These are phyloP conservation scores for Stachybotrys chlorohalonatus DNA, from an alignment of 2,329 filamentous ascomycete species.

Conservation along the genomic window DNA sequence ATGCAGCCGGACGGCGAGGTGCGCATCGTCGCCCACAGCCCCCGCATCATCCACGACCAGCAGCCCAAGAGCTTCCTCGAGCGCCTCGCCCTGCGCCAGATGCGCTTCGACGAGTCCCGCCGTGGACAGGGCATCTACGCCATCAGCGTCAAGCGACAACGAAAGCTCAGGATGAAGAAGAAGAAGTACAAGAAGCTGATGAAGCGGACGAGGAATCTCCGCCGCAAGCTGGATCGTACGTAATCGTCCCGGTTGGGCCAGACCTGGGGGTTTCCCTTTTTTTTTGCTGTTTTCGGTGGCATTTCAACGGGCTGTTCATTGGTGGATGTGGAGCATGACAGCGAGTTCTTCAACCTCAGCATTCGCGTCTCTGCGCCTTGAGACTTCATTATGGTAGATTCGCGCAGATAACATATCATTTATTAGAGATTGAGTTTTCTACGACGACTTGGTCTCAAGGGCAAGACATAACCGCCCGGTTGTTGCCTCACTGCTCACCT, in stretches of 20 bases:
- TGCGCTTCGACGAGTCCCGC: slow-evolving; percentile 47
- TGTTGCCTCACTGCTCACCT: not conserved
- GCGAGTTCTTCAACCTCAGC: slow-evolving; percentile 14
- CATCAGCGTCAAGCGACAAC: slow-evolving; percentile 85
- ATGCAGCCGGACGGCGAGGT: slow-evolving; percentile 50
- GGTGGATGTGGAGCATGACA: slow-evolving; percentile 20
- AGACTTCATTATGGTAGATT: slow-evolving; percentile 22
- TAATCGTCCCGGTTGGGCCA: slow-evolving; percentile 23
- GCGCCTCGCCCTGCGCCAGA: slow-evolving; percentile 58
- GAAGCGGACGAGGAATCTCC: slow-evolving; percentile 79
- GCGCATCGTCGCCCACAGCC: slow-evolving; percentile 52
- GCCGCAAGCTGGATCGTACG: slow-evolving; percentile 70
- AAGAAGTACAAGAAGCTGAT: slow-evolving; percentile 99
- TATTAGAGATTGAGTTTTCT: slow-evolving; percentile 2
- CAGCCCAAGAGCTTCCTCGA: slow-evolving; percentile 53
- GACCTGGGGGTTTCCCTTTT: slow-evolving; percentile 11
- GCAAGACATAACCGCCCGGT: not conserved
- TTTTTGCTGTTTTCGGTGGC: slow-evolving; percentile 11
- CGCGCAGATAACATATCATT: slow-evolving; percentile 22
- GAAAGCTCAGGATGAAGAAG: slow-evolving; percentile 99
- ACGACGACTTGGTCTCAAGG: not conserved
- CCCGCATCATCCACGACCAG: slow-evolving; percentile 43
- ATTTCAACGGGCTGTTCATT: slow-evolving; percentile 14
- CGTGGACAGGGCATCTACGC: slow-evolving; percentile 56
- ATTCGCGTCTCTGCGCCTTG: slow-evolving; percentile 17